phyloP scores from a whole-genome alignment of 805 yeast species.

The Candida anglica region DNA sequence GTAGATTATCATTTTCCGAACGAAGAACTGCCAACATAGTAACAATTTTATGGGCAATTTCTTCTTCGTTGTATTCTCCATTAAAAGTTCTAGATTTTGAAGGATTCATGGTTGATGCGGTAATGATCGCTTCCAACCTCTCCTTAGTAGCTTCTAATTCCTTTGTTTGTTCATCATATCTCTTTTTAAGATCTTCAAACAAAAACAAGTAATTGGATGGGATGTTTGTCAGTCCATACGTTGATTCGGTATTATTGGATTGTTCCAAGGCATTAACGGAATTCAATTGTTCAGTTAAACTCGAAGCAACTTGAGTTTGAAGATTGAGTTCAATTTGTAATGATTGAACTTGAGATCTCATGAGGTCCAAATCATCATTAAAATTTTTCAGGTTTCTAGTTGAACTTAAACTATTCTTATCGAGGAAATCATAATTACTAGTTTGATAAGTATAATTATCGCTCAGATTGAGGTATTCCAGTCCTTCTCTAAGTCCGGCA shows the following conservation, averaged over 20 bases:
- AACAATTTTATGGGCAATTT: conserved; percentile 68
- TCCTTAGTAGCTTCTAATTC: conserved; percentile 61
- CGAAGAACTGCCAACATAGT: conserved; percentile 56
- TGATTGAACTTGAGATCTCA: conserved; percentile 20
- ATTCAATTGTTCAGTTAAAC: conserved; percentile 31
- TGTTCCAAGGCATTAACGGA: conserved; percentile 4
- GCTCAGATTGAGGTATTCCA: too few relatives aligned
- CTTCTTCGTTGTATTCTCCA: conserved; percentile 72
- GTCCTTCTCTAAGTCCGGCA: too few relatives aligned
- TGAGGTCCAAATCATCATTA: neutral
- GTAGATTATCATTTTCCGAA: conserved; percentile 66
- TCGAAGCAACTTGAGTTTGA: conserved; percentile 44
- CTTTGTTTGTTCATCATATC: conserved; percentile 40
- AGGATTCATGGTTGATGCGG: conserved; percentile 53
- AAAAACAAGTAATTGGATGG: conserved; percentile 45
- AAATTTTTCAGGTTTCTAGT: neutral
- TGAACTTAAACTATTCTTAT: neutral
- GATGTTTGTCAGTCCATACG: conserved; percentile 13
- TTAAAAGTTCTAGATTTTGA: conserved; percentile 36
- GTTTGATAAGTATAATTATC: neutral
- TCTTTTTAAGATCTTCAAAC: conserved; percentile 44
- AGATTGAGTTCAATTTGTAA: conserved; percentile 49
- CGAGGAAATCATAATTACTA: neutral
- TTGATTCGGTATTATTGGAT: conserved; percentile 5
- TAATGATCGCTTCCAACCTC: conserved; percentile 58